Evolutionary conservation across 129 eudicot genomes (phyloP), one percentile per base, ranked within the genome.

Genomic region (Gnaphalium uliginosum): DNA sequence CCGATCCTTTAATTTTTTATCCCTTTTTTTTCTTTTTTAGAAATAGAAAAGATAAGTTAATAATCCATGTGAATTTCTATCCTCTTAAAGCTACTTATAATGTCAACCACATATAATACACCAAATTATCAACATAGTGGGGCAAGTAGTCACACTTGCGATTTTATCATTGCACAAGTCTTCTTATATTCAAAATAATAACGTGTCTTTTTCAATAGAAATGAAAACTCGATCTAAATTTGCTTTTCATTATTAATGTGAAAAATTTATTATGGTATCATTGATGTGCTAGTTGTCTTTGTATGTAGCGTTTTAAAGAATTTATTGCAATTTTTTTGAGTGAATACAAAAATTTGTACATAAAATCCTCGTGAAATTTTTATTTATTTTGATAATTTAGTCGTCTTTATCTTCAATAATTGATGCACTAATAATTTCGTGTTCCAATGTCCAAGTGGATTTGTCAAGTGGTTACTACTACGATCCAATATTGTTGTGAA

Each of bases 101-200:
- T 60, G 35, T 19, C 61, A 56, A 19, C 61, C 61, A 56, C 61
- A 56, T 0, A 21, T 56, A 9, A 21, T 56, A 14, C 25, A 14
- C 25, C 25, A 56, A 56, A 21, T 1, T 6, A 19, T 61, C 37
- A 14, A 14, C 18, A 46, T 14, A 61, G 35, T 61, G 32, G 37
- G 21, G 66, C 66, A 61, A 61, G 4, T 21, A 11, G 66, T 61
- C 66, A 61, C 66, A 26, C 37, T 61, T 26, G 66, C 37, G 4
- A 61, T 8, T 61, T 26, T 61, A 4, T 26, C 66, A 23, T 14
- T 1, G 0, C 66, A 61, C 1, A 61, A 61, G 37, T 25, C 66
- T 24, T 26, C 66, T 61, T 61, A 61, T 61, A 61, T 61, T 37
- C 37, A 61, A 61, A n/a, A n/a, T n/a, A n/a, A 61, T 61, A 61